Percentiles rank a stretch among this genome's conserved stretches.
Conservation (phyloP, 2,329 filamentous ascomycete genomes). For the Hirsutella rhossiliensis region DNA sequence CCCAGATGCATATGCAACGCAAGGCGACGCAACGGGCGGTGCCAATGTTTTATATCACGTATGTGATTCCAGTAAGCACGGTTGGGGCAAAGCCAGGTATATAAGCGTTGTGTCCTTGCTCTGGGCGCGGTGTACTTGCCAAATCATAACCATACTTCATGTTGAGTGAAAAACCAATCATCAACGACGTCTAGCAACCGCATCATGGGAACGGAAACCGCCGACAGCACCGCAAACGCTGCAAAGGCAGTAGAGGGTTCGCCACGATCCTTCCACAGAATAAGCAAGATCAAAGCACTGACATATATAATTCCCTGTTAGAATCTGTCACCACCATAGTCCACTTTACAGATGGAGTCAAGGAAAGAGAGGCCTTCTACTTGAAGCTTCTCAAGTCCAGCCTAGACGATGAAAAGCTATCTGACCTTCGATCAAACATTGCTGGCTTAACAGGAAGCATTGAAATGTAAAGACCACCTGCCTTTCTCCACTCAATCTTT, state of each 20-base stretch:
- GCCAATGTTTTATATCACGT: not conserved
- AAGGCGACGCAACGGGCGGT: not conserved
- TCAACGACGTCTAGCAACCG: not conserved
- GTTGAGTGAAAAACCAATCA: no score
- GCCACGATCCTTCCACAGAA: no score
- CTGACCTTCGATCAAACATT: slow-evolving; percentile 1
- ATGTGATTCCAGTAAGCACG: not conserved
- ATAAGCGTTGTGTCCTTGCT: not conserved
- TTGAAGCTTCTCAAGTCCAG: slow-evolving; percentile 1
- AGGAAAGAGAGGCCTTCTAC: slow-evolving; percentile 1
- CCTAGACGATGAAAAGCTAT: slow-evolving; percentile 1
- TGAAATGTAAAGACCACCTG: not conserved
- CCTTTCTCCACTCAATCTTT: no score
- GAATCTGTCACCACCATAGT: not conserved
- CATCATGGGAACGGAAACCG: not conserved
- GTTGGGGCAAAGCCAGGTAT: not conserved
- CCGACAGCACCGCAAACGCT: not conserved
- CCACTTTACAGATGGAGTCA: slow-evolving; percentile 1
- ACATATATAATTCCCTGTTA: no score
- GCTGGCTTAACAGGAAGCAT: slow-evolving; percentile 2
- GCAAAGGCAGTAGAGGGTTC: not conserved
- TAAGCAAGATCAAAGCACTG: no score
- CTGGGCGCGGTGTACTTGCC: not conserved
- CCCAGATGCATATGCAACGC: not conserved
- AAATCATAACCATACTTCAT: not conserved